A percentile compares a stretch with the other conserved stretches of the same genome.
Conservation (phyloP, 2,329 filamentous ascomycete species). For the Xylaria digitata region DNA sequence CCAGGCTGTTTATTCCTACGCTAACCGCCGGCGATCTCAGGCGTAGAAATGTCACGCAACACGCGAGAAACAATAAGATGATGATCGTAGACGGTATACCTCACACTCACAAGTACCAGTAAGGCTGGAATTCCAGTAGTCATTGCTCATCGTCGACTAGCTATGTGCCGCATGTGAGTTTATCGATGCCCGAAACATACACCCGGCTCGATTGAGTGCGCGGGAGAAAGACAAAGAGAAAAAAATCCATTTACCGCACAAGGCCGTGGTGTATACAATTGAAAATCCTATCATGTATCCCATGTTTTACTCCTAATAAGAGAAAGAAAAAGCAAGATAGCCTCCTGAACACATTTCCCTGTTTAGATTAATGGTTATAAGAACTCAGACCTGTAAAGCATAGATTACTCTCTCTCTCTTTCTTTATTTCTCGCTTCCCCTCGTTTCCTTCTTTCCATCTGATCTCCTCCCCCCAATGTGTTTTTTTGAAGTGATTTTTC, state of each 20-base stretch:
- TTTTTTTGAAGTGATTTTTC: neutral
- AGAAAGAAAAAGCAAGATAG: neutral
- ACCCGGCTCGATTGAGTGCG: too few species aligned
- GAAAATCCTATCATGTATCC: neutral
- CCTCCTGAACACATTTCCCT: neutral
- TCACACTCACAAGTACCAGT: too few species aligned
- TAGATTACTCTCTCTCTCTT: neutral
- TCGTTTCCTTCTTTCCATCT: conserved; percentile 4
- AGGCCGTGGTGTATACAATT: neutral
- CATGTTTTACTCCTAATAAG: neutral
- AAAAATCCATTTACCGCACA: too few species aligned
- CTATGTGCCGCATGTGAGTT: too few species aligned
- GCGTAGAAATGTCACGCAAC: neutral
- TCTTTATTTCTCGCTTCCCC: neutral
- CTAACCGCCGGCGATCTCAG: too few species aligned
- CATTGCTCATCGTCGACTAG: too few species aligned
- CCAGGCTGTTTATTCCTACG: too few species aligned
- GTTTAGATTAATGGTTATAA: conserved; percentile 1
- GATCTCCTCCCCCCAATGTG: neutral
- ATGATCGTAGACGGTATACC: too few species aligned
- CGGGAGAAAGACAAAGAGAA: too few species aligned
- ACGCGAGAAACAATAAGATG: too few species aligned
- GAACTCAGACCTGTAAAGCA: neutral
- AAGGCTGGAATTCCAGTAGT: too few species aligned
- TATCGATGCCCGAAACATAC: too few species aligned